Percentiles rank a stretch among this genome's conserved stretches.
Evolutionary conservation across 2,329 filamentous ascomycete species (phyloP).

Genomic region (Aspergillus neotritici): DNA sequence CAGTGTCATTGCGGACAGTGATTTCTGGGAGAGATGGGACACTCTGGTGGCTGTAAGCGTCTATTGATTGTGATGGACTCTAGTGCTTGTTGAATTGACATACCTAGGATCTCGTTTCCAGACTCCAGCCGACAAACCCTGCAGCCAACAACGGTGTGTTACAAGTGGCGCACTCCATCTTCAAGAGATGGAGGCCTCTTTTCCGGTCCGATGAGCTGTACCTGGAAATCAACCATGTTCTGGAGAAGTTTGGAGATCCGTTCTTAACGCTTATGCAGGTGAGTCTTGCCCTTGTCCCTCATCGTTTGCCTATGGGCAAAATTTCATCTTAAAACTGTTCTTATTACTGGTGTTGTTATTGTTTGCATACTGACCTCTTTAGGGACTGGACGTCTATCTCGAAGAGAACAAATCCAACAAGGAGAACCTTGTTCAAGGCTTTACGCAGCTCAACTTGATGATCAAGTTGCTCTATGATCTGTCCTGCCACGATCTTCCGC

Average conservation of each 20-base stretch:
- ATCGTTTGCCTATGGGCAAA: neutral
- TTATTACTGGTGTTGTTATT: neutral
- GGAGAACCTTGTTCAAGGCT: constrained; percentile 66
- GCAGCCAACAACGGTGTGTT: constrained; percentile 88
- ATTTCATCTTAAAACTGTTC: neutral
- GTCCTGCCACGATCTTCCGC: constrained; percentile 93
- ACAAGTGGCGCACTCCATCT: constrained; percentile 97
- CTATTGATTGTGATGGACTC: neutral
- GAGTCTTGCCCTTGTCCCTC: constrained; percentile 23
- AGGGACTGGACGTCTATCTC: constrained; percentile 53
- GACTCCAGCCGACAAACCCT: constrained; percentile 74
- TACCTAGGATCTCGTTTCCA: constrained; percentile 72
- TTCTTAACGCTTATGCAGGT: constrained; percentile 76
- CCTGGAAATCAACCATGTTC: constrained; percentile 92
- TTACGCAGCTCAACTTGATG: constrained; percentile 79
- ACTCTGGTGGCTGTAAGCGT: constrained; percentile 72
- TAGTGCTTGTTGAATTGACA: constrained; percentile 8
- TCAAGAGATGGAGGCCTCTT: constrained; percentile 88
- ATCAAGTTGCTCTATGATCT: constrained; percentile 93
- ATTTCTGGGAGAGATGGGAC: constrained; percentile 95
- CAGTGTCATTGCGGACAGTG: constrained; percentile 94
- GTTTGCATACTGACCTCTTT: constrained; percentile 12
- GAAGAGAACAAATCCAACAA: constrained; percentile 71
- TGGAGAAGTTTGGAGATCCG: constrained; percentile 73
- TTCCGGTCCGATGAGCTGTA: constrained; percentile 91